Base-by-base conservation (phyloP, 306 rosid genomes). In the Quercus robur region DNA sequence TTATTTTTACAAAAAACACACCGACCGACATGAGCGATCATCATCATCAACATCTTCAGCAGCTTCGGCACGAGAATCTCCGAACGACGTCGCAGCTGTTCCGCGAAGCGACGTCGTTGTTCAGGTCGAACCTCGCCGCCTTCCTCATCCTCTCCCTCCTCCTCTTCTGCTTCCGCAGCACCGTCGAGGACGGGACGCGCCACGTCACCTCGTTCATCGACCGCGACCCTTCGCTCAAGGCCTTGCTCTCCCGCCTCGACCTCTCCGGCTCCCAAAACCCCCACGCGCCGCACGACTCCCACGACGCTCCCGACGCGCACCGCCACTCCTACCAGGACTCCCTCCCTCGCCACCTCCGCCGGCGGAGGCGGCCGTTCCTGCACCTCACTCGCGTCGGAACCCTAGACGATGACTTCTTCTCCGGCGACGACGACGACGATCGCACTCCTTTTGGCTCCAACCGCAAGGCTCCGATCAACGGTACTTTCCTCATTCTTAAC, bases 371-470 rank as follows among this genome's bases (percentile, higher is more conserved):
- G 11, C 97, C 97, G 3, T 91, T 93, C 9, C 93, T 96, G 2
- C 98, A 93, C 70, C 98, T 93, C 70, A 89, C 98, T 71, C 91
- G 97, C 1, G 97, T 93, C 63, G 94, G 97, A 74, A 91, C 98
- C 88, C 90, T 96, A 46, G 98, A 91, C 18, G 99, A 90, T 3
- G 97, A 93, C 71, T 90, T 93, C 74, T 95, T 95, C 88, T 90
- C 98, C 69, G 96, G 93, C 2, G 99, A 90, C 54, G 99, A 92
- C 54, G 93, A 87, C 69, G 96, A 88, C 4, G 92, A 88, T 3
- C 90, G 95, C 26, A 58, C 78, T 59, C 86, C 90, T 19, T 87
- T 93, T 31, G 95, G 94, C 30, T 68, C 91, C 19, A 80, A 78
- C 46, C 80, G 81, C 5, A 85, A 86, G 52, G 21, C 85, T 7